Evolutionary conservation across 2,329 filamentous ascomycete species (phyloP).

Genomic region (Paramyrothecium sp.): DNA sequence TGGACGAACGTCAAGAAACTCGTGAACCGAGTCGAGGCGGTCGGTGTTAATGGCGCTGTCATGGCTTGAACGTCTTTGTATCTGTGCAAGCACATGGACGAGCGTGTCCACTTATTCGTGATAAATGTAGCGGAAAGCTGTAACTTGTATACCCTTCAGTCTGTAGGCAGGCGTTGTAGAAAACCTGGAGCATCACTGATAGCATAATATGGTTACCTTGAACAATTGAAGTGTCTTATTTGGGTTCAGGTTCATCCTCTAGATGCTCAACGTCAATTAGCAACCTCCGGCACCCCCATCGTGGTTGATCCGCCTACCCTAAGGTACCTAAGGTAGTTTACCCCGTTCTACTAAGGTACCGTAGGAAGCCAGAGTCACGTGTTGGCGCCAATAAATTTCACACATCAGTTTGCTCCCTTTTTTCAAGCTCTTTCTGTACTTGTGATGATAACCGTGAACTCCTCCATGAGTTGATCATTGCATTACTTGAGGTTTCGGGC

Average conservation of each 20-base stretch:
- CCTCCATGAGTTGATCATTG: no score
- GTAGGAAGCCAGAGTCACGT: slow-evolving; percentile 6
- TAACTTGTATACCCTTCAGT: background rate
- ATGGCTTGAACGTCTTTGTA: slow-evolving; percentile 26
- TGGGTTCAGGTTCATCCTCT: no score
- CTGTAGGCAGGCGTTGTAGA: background rate
- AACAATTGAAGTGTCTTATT: no score
- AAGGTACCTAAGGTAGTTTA: no score
- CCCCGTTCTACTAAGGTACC: no score
- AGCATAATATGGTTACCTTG: no score
- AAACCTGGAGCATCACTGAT: background rate
- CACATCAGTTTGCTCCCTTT: background rate
- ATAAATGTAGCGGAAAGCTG: background rate
- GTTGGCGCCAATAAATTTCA: slow-evolving; percentile 9
- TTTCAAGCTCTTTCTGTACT: background rate
- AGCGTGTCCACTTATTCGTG: background rate
- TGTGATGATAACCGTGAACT: no score
- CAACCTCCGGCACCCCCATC: no score
- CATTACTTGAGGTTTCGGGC: background rate
- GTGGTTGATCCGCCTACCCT: no score
- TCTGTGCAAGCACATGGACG: background rate
- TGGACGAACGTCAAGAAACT: slow-evolving; percentile 93
- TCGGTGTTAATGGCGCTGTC: slow-evolving; percentile 48
- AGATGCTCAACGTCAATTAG: no score
- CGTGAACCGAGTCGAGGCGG: slow-evolving; percentile 70